Conservation (phyloP, 108 stramenopile genomes). For the Cafeteria roenbergensis region DNA sequence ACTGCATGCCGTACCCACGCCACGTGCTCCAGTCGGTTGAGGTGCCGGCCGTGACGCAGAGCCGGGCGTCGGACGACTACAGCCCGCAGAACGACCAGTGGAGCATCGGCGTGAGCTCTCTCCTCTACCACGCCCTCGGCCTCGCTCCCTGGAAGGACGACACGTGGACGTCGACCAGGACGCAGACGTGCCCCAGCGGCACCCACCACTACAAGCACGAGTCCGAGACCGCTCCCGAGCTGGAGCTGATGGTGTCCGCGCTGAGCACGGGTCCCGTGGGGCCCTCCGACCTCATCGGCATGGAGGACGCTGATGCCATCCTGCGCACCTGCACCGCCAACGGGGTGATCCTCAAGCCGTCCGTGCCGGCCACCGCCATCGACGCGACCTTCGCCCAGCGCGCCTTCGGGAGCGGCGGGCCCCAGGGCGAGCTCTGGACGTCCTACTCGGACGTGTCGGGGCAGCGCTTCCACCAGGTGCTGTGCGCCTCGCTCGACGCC, state of each 20-base stretch:
- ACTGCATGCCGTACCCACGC: slow-evolving; percentile 36
- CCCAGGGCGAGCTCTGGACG: neutral
- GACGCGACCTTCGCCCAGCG: neutral
- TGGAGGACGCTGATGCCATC: neutral
- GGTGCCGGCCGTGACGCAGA: slow-evolving; percentile 32
- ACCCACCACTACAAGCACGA: slow-evolving; percentile 15
- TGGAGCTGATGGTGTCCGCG: neutral
- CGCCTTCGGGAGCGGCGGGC: slow-evolving; percentile 8
- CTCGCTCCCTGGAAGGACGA: slow-evolving; percentile 33
- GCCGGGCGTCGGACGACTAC: slow-evolving; percentile 37
- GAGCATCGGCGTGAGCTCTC: slow-evolving; percentile 17
- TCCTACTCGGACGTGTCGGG: neutral
- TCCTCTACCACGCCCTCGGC: slow-evolving; percentile 30
- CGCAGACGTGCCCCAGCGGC: slow-evolving; percentile 11
- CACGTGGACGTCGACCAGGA: slow-evolving; percentile 19
- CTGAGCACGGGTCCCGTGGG: slow-evolving; percentile 10
- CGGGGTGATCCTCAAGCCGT: slow-evolving; percentile 10
- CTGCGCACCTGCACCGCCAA: slow-evolving; percentile 1
- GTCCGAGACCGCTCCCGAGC: neutral
- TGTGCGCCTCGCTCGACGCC: neutral
- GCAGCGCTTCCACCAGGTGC: neutral
- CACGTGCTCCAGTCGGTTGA: slow-evolving; percentile 27
- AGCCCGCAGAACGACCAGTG: slow-evolving; percentile 4
- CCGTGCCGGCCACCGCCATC: slow-evolving; percentile 7
- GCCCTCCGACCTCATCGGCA: neutral